These are phyloP conservation scores for Talaromyces nanjingensis DNA, from an alignment of 495 filamentous ascomycete species.

Conservation along the genomic window DNA sequence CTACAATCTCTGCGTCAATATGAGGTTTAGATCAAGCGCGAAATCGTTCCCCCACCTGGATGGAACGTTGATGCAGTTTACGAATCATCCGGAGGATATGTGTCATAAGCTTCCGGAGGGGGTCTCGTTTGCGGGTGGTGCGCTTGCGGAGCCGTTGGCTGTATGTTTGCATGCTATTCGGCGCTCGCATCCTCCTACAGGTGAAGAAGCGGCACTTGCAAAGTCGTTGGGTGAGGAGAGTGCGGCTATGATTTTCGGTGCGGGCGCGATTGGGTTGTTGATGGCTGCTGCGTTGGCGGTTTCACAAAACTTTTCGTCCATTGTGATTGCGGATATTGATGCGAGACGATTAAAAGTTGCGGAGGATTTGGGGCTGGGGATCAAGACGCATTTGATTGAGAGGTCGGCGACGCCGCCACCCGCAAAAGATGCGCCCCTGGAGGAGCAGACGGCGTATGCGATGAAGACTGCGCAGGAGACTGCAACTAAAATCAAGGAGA, in stretches of 20 bases:
- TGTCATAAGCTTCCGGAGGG: conserved; percentile 50
- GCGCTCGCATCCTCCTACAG: conserved; percentile 47
- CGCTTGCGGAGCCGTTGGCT: conserved; percentile 70
- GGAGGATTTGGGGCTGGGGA: conserved; percentile 58
- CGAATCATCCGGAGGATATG: conserved; percentile 63
- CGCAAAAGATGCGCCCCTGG: conserved; percentile 28
- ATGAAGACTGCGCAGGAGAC: conserved; percentile 33
- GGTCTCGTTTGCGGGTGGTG: conserved; percentile 62
- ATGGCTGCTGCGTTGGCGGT: conserved; percentile 55
- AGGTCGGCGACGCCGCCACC: conserved; percentile 30
- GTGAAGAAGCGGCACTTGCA: conserved; percentile 20
- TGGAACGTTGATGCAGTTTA: conserved; percentile 72
- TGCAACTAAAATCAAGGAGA: conserved; percentile 32
- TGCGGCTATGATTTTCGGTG: conserved; percentile 69
- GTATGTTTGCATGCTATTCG: conserved; percentile 72
- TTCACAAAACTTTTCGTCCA: conserved; percentile 59
- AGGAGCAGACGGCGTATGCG: conserved; percentile 34
- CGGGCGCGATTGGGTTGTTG: conserved; percentile 72
- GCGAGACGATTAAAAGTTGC: conserved; percentile 65
- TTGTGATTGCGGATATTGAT: conserved; percentile 79
- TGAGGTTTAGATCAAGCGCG: conserved; percentile 73
- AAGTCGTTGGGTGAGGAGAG: conserved; percentile 22
- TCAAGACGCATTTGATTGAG: conserved; percentile 55
- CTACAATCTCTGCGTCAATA: conserved; percentile 79
- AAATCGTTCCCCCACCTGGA: conserved; percentile 74